A percentile compares a stretch with the other conserved stretches of the same genome.
Conservation (phyloP, 1,139 yeast genomes). For the Kodamaea suecica region DNA sequence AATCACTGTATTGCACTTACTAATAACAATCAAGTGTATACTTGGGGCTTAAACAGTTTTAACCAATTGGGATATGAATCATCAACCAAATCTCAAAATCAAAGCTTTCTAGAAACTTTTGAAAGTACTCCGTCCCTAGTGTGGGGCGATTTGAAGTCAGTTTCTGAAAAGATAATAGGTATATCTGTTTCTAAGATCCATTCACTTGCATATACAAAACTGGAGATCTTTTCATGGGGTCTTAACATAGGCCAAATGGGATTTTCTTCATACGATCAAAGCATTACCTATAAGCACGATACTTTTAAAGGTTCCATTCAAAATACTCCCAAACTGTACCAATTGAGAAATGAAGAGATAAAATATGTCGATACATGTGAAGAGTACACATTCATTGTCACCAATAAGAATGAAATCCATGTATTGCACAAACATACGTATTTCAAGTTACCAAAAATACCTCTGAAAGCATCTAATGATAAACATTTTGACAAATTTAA, state of each 20-base stretch:
- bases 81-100: constrained; percentile 16
- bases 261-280: constrained; percentile 22
- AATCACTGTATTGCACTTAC: constrained; percentile 65
- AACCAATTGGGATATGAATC: constrained; percentile 64
- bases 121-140: constrained; percentile 51
- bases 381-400: constrained; percentile 63
- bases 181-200: constrained; percentile 71
- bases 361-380: constrained; percentile 67
- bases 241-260: constrained; percentile 88
- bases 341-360: constrained; percentile 46
- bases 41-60: constrained; percentile 77
- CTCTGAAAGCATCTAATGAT: constrained; percentile 30
- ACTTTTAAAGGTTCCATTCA: constrained; percentile 34
- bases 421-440: constrained; percentile 60
- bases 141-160: constrained; percentile 44
- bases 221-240: constrained; percentile 71
- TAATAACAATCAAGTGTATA: constrained; percentile 48
- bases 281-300: constrained; percentile 27
- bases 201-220: constrained; percentile 57
- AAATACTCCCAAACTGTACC: constrained; percentile 42
- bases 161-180: constrained; percentile 38
- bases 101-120: constrained; percentile 29
- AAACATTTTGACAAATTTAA: constrained; percentile 51
- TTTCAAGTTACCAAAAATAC: constrained; percentile 44
- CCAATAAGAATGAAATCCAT: constrained; percentile 58